Evolutionary conservation across 768 basidiomycete species (phyloP).

Genomic region (Hygrophoropsis aurantiaca): DNA sequence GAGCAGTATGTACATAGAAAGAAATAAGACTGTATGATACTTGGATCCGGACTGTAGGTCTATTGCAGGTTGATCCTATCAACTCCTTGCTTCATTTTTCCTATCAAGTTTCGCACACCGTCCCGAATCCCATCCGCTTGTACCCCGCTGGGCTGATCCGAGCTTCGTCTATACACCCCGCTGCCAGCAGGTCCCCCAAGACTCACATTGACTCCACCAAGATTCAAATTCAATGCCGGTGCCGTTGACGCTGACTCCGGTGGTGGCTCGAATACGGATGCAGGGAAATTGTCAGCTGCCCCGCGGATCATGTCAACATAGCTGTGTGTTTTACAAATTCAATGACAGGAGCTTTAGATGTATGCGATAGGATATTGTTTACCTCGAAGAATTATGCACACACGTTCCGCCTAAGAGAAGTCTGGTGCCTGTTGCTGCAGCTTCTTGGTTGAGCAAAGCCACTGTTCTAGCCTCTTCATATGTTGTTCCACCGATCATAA

Average conservation of each 20-base stretch:
- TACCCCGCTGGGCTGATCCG: constrained; percentile 61
- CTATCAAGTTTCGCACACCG: constrained; percentile 83
- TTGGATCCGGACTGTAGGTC: not conserved
- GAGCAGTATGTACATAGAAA: not conserved
- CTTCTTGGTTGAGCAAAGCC: constrained; percentile 84
- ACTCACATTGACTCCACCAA: constrained; percentile 90
- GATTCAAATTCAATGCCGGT: constrained; percentile 85
- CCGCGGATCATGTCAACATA: constrained; percentile 88
- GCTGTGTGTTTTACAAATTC: constrained; percentile 38
- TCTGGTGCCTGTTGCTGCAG: constrained; percentile 63
- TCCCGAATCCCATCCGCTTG: constrained; percentile 89
- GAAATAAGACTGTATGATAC: not conserved
- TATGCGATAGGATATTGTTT: constrained; percentile 18
- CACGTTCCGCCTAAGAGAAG: constrained; percentile 92
- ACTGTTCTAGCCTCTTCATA: constrained; percentile 92
- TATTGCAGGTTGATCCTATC: constrained; percentile 49
- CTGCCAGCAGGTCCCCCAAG: constrained; percentile 85
- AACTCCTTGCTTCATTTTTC: constrained; percentile 86
- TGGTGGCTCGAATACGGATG: constrained; percentile 71
- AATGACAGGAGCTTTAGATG: not conserved
- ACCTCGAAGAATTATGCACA: constrained; percentile 94
- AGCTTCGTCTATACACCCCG: constrained; percentile 82
- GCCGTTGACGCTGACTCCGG: constrained; percentile 71
- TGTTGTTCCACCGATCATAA: constrained; percentile 95
- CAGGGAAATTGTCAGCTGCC: constrained; percentile 61